These are phyloP conservation scores for Linderina pennispora DNA, from an alignment of 192 early-diverging fungal genomes.

Conservation along the genomic window DNA sequence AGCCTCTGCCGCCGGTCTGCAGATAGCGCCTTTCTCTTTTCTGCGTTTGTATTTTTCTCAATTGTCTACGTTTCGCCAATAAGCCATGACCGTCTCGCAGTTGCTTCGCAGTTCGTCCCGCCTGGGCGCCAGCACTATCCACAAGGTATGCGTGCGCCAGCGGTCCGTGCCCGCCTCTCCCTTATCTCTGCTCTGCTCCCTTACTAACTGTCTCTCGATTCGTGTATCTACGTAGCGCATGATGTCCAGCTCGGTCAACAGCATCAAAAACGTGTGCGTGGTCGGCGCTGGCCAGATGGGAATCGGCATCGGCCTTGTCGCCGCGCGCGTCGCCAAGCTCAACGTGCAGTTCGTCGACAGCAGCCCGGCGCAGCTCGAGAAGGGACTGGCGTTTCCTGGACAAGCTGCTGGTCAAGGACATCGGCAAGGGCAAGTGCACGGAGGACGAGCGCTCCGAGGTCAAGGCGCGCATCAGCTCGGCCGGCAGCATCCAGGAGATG, in stretches of 20 bases:
- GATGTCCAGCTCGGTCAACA: conserved; percentile 17
- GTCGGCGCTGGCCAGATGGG: conserved; percentile 97
- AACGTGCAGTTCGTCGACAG: conserved; percentile 78
- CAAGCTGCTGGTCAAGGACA: conserved; percentile 80
- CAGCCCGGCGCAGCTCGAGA: conserved; percentile 66
- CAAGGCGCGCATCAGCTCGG: conserved; percentile 57
- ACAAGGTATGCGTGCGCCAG: too few relatives aligned
- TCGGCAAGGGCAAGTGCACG: conserved; percentile 81
- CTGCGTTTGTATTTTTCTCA: too few relatives aligned
- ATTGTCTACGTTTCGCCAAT: too few relatives aligned
- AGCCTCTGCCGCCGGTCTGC: too few relatives aligned
- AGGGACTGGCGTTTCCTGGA: conserved; percentile 77
- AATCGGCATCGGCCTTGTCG: conserved; percentile 84
- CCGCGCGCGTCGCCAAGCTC: conserved; percentile 73
- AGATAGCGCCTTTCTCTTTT: too few relatives aligned
- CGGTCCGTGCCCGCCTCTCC: too few relatives aligned
- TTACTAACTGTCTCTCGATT: neutral
- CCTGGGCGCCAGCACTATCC: too few relatives aligned
- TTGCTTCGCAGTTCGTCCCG: too few relatives aligned
- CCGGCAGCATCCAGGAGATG: conserved; percentile 54
- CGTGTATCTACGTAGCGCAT: conserved; percentile 7
- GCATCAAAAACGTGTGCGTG: conserved; percentile 61
- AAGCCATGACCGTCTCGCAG: too few relatives aligned
- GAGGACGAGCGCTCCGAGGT: conserved; percentile 62
- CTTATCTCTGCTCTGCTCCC: conserved; percentile 1